A percentile compares a stretch with the other conserved stretches of the same genome.
Evolutionary conservation across 164 flowering plant genomes (phyloP).

Genomic region (Hamamelis virginiana): DNA sequence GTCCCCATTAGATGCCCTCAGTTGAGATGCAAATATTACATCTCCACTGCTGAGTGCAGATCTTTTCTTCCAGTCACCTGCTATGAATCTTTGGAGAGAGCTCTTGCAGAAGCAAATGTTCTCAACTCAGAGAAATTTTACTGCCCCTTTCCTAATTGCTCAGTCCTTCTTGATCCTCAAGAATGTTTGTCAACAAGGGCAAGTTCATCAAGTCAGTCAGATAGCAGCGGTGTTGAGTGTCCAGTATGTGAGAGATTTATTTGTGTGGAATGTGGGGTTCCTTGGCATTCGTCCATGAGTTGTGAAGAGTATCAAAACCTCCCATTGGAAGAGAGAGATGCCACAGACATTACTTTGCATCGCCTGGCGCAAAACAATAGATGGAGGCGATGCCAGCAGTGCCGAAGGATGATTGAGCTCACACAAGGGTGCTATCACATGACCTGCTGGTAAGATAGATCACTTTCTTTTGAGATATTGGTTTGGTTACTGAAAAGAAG

Average conservation of each 20-base stretch:
- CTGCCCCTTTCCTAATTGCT: conserved; percentile 75
- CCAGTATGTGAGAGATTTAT: conserved; percentile 72
- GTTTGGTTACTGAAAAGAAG: neutral
- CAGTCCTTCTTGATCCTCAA: conserved; percentile 60
- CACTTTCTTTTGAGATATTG: neutral
- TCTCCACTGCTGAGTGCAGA: conserved; percentile 67
- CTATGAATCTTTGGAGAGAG: conserved; percentile 57
- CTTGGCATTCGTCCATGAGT: conserved; percentile 82
- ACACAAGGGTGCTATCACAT: conserved; percentile 84
- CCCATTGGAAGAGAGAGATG: conserved; percentile 73
- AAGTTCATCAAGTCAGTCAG: conserved; percentile 65
- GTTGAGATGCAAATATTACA: conserved; percentile 57
- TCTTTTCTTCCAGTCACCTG: conserved; percentile 70
- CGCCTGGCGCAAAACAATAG: conserved; percentile 57
- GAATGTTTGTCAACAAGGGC: conserved; percentile 61
- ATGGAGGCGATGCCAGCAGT: conserved; percentile 85
- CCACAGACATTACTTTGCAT: conserved; percentile 59
- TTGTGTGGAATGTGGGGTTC: conserved; percentile 75
- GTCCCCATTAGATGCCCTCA: conserved; percentile 85
- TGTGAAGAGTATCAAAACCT: conserved; percentile 79
- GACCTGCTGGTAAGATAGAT: conserved; percentile 76
- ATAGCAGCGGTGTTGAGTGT: conserved; percentile 59
- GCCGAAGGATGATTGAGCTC: conserved; percentile 82
- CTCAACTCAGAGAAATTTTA: conserved; percentile 49
- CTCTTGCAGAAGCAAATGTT: conserved; percentile 59